Base-by-base conservation (phyloP, 495 filamentous ascomycete species). In the Penicillium samsonianum region DNA sequence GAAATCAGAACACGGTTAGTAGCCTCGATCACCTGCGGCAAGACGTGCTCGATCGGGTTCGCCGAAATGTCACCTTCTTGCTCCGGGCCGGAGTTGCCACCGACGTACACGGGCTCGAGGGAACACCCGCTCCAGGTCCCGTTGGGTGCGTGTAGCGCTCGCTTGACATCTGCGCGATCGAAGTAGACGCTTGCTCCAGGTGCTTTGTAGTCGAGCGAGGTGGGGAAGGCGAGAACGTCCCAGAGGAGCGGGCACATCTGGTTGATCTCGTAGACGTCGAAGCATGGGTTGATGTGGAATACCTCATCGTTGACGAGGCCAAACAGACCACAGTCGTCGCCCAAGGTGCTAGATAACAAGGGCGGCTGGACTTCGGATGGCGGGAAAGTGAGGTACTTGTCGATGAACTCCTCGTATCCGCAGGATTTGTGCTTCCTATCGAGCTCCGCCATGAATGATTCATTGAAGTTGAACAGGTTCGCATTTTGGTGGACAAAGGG, bases 1-100 rank as follows among this genome's bases (percentile, higher is more conserved):
- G 71, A 73, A 56, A 88, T 80, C 28, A 89, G 75, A 0, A 84
- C 83, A 47, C 80, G 76, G 52, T 87, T 82, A 0, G 82, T 82
- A 0, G 73, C 71, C 64, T 87, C 85, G 53, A 88, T 87, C 19
- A 88, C 82, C 63, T 79, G 74, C 1, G 82, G 81, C 16, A 89
- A 75, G 28, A 84, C 83, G 23, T 65, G 62, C 53, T 76, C 70
- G 57, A 75, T 77, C 0, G 76, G 73, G 44, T 77, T 76, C 8
- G 74, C 72, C 1, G 74, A 74, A 28, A 63, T 58, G 46, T 78
- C 76, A 14, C 74, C 74, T 51, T 72, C 69, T 31, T 57, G 54
- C 43, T 76, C 65, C 40, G 74, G 74, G 2, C 75, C 74, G 17
- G 60, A 46, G 23, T 45, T 19, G n/a, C 67, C 67, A 44, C 75